A percentile compares a stretch with the other conserved stretches of the same genome.
Conservation (phyloP, 352 stramenopile species). For the Peronospora belbahrii region DNA sequence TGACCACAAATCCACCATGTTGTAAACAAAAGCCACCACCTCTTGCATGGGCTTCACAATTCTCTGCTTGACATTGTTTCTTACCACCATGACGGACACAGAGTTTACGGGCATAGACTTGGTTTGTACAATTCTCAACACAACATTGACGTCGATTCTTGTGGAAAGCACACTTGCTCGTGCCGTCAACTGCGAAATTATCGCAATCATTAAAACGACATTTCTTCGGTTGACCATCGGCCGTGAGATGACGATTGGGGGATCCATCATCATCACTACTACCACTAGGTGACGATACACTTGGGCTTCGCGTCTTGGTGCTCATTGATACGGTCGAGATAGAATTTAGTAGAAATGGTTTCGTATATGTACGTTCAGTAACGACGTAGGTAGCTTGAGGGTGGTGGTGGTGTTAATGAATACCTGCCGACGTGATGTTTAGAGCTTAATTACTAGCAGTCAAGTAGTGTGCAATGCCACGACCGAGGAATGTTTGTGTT, state of each 20-base stretch:
- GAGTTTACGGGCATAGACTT: slow-evolving; percentile 76
- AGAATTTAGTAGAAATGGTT: slow-evolving; percentile 10
- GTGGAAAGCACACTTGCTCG: slow-evolving; percentile 73
- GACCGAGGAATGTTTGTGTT: slow-evolving; percentile 23
- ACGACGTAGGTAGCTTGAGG: too few species aligned
- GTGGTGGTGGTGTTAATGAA: too few species aligned
- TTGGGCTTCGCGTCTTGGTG: slow-evolving; percentile 24
- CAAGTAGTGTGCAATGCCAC: slow-evolving; percentile 19
- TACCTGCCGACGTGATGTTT: too few species aligned
- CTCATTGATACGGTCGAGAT: slow-evolving; percentile 14
- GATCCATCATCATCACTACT: slow-evolving; percentile 22
- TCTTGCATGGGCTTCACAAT: slow-evolving; percentile 64
- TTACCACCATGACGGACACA: slow-evolving; percentile 77
- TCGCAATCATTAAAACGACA: slow-evolving; percentile 81
- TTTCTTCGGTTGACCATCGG: slow-evolving; percentile 39
- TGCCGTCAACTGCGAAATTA: slow-evolving; percentile 61
- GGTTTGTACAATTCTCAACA: slow-evolving; percentile 76
- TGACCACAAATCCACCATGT: slow-evolving; percentile 74
- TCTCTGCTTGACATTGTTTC: slow-evolving; percentile 69
- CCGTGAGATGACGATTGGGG: slow-evolving; percentile 7
- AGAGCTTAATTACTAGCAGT: too few species aligned
- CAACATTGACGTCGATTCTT: slow-evolving; percentile 78
- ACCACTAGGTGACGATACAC: slow-evolving; percentile 15
- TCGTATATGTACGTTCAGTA: too few species aligned
- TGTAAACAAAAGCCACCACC: slow-evolving; percentile 69